Conservation (phyloP, 768 basidiomycete genomes). For the Leucocoprinus birnbaumii region DNA sequence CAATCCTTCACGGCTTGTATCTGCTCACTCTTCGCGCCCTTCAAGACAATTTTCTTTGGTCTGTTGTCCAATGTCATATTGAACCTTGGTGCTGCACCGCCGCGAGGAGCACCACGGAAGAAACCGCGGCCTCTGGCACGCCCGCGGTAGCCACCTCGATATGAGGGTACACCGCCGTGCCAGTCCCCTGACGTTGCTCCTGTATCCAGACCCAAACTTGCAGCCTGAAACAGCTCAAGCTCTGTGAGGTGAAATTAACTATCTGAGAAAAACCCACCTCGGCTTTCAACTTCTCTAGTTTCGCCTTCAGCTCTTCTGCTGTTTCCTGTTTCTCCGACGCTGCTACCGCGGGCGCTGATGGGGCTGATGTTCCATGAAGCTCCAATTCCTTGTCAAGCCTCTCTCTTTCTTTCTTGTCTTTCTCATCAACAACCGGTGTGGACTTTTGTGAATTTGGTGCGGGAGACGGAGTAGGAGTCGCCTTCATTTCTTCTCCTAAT, state of each 20-base stretch:
- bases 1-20: slow-evolving; percentile 70
- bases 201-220: slow-evolving; percentile 68
- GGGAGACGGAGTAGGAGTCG: slow-evolving; percentile 23
- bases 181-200: slow-evolving; percentile 35
- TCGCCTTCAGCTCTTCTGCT: slow-evolving; percentile 71
- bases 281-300: slow-evolving; percentile 72
- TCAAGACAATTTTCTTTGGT: slow-evolving; percentile 75
- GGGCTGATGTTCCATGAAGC: slow-evolving; percentile 40
- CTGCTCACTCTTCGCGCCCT: slow-evolving; percentile 53
- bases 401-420: slow-evolving; percentile 57
- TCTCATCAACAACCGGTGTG: slow-evolving; percentile 30
- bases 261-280: slow-evolving; percentile 50
- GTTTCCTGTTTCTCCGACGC: slow-evolving; percentile 39
- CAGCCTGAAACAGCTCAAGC: slow-evolving; percentile 45
- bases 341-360: background rate
- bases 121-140: slow-evolving; percentile 61
- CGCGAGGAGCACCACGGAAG: slow-evolving; percentile 50
- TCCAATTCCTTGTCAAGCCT: slow-evolving; percentile 85
- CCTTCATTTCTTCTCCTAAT: slow-evolving; percentile 79
- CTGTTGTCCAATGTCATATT: slow-evolving; percentile 92
- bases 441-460: slow-evolving; percentile 21
- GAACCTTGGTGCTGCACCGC: slow-evolving; percentile 63
- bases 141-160: slow-evolving; percentile 72
- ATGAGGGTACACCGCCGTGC: slow-evolving; percentile 26
- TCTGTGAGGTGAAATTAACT: background rate